Base-by-base conservation (phyloP, 108 stramenopile species). In the Nitzschia sp. region DNA sequence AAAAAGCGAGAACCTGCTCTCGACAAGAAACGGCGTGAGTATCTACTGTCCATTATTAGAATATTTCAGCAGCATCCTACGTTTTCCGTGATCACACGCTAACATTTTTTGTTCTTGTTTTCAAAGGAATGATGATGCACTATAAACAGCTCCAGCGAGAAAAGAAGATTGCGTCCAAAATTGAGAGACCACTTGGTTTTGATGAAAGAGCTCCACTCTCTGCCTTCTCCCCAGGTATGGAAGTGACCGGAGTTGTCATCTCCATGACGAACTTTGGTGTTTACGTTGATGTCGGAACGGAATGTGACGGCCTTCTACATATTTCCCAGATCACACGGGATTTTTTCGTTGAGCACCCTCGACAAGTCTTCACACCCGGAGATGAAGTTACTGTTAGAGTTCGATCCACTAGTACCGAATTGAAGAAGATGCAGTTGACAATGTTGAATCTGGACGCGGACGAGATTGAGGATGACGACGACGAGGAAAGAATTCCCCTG, bases 291-390 rank as follows among this genome's bases (percentile, higher is more conserved):
- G 75, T 94, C 52, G 93, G 93, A 46, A 85, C 92, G 27, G 92
- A 95, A 66, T 86, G 91, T 27, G 93, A 95, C 66, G 92, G 96
- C 1, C 66, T 97, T 38, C 62, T 97, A 45, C 94, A 94, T 59
- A 75, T 97, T 25, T 90, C 85, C 28, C 89, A 92, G 70, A 83
- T 92, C 30, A 79, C 85, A 6, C 72, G 82, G 22, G 82, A 84
- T 19, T 64, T 83, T 31, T 96, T 96, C 73, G 86, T 96, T 25
- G 78, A 85, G 22, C 87, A 96, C 60, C 92, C 92, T 0, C 71
- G 85, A 29, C 74, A 88, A 41, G 56, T 85, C 32, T 53, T 93
- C 26, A 73, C 79, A 30, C 89, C 89, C 9, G 95, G 95, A 17
- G 80, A 91, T 57, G 78, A 87, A 71, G 75, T 96, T 22, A 73